A percentile compares a stretch with the other conserved stretches of the same genome.
phyloP scores from a whole-genome alignment of 371 early-diverging fungal genomes.

The Mortierella sp. region DNA sequence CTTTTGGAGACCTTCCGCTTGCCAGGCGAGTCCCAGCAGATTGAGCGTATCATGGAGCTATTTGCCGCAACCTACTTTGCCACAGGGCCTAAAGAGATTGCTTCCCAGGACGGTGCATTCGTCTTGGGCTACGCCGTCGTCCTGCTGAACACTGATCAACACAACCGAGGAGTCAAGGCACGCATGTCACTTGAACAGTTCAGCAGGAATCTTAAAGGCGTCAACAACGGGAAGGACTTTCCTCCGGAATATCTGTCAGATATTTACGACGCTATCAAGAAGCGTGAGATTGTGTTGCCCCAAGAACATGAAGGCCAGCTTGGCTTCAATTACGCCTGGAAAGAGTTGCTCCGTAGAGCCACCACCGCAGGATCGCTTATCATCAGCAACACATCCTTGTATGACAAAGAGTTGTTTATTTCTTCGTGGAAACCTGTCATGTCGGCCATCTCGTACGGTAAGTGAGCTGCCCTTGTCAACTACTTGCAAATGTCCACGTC shows the following conservation, averaged over 20 bases:
- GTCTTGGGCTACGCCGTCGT: constrained; percentile 90
- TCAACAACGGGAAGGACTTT: constrained; percentile 82
- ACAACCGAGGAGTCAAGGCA: constrained; percentile 79
- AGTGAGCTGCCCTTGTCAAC: too few species aligned
- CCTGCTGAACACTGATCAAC: constrained; percentile 95
- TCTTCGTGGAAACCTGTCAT: constrained; percentile 69
- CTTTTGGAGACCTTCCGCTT: constrained; percentile 89
- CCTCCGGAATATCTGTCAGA: constrained; percentile 76
- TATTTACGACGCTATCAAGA: constrained; percentile 82
- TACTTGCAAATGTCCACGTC: too few species aligned
- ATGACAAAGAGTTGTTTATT: constrained; percentile 75
- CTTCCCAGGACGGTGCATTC: constrained; percentile 78
- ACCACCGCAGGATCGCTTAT: constrained; percentile 60
- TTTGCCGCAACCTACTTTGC: constrained; percentile 86
- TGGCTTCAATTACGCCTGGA: constrained; percentile 97
- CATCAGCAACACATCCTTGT: constrained; percentile 61
- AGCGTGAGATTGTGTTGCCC: constrained; percentile 87
- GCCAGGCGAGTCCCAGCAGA: constrained; percentile 95
- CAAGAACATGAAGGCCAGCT: constrained; percentile 93
- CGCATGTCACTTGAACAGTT: constrained; percentile 93
- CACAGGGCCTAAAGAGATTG: constrained; percentile 70
- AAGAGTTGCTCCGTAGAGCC: constrained; percentile 77
- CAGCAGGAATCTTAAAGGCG: constrained; percentile 80
- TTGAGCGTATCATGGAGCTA: constrained; percentile 89
- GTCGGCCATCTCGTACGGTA: constrained; percentile 77